Evolutionary conservation across 345 rosid species (phyloP), one percentile per base, ranked within the genome.

Genomic region (Ailanthus altissimus): DNA sequence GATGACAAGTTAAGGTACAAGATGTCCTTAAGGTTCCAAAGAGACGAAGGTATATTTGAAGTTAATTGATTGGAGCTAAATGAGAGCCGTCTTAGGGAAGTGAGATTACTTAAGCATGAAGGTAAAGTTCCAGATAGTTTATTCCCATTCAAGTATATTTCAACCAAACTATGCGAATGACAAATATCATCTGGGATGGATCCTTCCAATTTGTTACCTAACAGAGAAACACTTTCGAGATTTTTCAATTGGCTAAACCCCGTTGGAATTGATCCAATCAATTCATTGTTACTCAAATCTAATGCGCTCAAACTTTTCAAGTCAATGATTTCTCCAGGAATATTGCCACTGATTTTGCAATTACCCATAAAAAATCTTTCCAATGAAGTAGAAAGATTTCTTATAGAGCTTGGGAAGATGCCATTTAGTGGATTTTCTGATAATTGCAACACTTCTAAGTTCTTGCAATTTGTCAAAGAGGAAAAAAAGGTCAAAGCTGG

Each of bases 1-100:
- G 75, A 72, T 15, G 80, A 76, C 64, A 81, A 59, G n/a, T 81
- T 59, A 5, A 76, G 9, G 9, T 9, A 5, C 68, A 78, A 36
- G 42, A 78, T 20, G 67, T 72, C 70, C 59, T 25, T 16, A 10
- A 78, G 73, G 36, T 7, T 60, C 72, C 36, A 58, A 3, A 58
- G 26, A 7, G 62, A 21, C 26, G 62, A 58, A 56, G 77, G 77
- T 42, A 82, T 67, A 2, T 43, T 51, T 23, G 74, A 66, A 28
- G 21, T 58, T 6, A 82, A 59, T 0, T 56, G 25, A 13, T 77
- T 77, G 14, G 70, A 77, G 14, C 16, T 20, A 32, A 77, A 50
- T 0, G 16, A 47, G 5, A 77, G 62, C 12, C 2, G 1, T 36
- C 75, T 70, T 18, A 70, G 10, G 61, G 80, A 77, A 60, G 7